Base-by-base conservation (phyloP, 371 early-diverging fungal species). In the Apophysomyces elegans region DNA sequence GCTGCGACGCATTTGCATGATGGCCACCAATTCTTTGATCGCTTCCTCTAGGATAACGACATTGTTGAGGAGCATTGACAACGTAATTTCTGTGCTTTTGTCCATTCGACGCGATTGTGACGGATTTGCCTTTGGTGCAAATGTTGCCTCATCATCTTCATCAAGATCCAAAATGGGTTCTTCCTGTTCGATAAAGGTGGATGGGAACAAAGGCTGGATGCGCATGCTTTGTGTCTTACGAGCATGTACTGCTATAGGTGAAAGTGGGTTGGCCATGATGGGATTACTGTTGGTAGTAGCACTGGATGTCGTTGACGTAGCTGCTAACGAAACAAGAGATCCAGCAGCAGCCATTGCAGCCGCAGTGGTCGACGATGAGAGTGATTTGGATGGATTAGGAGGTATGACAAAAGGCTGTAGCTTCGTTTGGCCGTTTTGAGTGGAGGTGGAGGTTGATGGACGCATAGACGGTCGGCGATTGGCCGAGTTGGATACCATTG, bases 21-120 rank as follows among this genome's bases (percentile, higher is more conserved):
- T 83, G 13, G 95, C 93, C 7, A 96, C 86, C 8, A 96, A 74
- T 70, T 97, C 98, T 70, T 96, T 96, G 38, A 93, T 89, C 5
- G 89, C 84, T 78, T 97, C 98, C 67, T 97, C 94, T 61, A 97
- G 66, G 36, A 96, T 92, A 14, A 97, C 89, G 14, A 95, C 92
- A 73, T 96, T 96, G 67, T 94, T 95, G 12, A 93, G 70, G 37
- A 93, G 66, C 73, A 88, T 88, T 18, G 88, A 87, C 37, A 93
- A 67, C 7, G 80, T 78, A 62, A 85, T 90, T 50, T 74, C 79
- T 26, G 80, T 90, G 59, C 77, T 83, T 69, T 72, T 87, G 65
- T 79, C 75, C 54, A 66, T 64, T 43, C 75, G 68, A 36, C 71
- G 72, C n/a, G 69, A 56, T 41, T 72, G 70, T 0, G 82, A 80